Base-by-base conservation (phyloP, 345 rosid species). In the Clarkia xantiana region DNA sequence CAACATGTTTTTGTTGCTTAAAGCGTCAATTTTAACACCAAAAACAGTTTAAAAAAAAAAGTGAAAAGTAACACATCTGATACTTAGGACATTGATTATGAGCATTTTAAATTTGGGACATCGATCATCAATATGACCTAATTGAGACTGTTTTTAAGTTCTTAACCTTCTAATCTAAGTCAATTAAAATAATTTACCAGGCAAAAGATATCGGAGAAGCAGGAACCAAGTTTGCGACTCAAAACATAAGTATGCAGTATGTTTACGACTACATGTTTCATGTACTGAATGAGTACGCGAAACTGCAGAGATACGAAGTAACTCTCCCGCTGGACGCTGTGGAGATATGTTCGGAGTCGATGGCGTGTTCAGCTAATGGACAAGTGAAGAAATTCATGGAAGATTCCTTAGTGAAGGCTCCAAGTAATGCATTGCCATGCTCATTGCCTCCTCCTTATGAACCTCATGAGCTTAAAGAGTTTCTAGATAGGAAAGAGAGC, bases 191-290 rank as follows among this genome's bases (percentile, higher is more conserved):
- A n/a, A n/a, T n/a, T n/a, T n/a, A 11, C 12, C 42, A 71, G 78
- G 78, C 78, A 16, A 46, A 59, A 42, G 57, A 25, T 0, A 75
- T 70, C 39, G 84, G 81, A 9, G 57, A 45, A 45, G 60, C 52
- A 3, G 75, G 66, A 40, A 65, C 71, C 62, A 54, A 40, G 3
- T 75, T 63, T 44, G 46, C 65, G 12, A 49, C 39, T 38, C 66
- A 72, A 49, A 60, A 65, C 40, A 45, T 72, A 42, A 61, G 69
- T 47, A 70, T 75, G 71, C 56, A 68, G 14, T 22, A 61, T 11
- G 73, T 78, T 56, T 78, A 73, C 47, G 79, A 68, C 60, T 76
- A 73, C 64, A 71, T 73, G 81, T 69, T 70, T 29, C 67, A 73
- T 61, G 9, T 71, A 4, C 48, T 79, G 17, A 73, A 55, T 9